Conservation (phyloP, 257 asterid species). For the Solanum appendiculatum region DNA sequence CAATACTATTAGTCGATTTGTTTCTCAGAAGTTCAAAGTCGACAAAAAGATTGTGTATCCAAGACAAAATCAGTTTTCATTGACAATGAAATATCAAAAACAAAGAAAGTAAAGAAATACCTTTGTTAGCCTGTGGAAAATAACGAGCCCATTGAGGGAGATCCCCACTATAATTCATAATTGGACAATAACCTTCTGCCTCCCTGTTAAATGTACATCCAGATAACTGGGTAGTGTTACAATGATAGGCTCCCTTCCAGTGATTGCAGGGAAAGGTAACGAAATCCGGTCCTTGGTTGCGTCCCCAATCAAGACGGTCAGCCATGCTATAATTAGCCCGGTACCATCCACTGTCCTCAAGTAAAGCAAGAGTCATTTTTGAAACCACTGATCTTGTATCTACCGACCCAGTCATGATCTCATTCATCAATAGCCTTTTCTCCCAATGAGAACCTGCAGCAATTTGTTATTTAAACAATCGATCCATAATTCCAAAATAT, state of each 20-base stretch:
- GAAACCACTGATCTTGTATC: constrained; percentile 95
- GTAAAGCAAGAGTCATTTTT: constrained; percentile 89
- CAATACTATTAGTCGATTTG: not conserved
- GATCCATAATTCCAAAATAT: not conserved
- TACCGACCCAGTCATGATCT: constrained; percentile 98
- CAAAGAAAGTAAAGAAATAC: constrained; percentile 18
- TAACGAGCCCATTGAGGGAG: constrained; percentile 96
- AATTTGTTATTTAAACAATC: constrained; percentile 1
- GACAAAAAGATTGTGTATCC: not conserved
- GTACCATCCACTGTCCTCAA: constrained; percentile 98
- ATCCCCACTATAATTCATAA: constrained; percentile 80
- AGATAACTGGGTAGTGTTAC: constrained; percentile 83
- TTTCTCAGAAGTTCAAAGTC: not conserved
- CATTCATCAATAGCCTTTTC: constrained; percentile 91
- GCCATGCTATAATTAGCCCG: constrained; percentile 87
- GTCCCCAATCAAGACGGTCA: constrained; percentile 93
- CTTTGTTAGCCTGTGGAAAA: constrained; percentile 85
- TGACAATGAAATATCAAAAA: not conserved
- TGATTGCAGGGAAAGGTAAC: constrained; percentile 74
- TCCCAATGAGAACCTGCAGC: constrained; percentile 94
- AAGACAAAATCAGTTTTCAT: not conserved
- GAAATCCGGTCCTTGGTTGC: constrained; percentile 82
- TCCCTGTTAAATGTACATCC: constrained; percentile 95
- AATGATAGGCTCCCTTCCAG: constrained; percentile 91
- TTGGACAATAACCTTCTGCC: constrained; percentile 97